Evolutionary conservation across 2,329 filamentous ascomycete species (phyloP), one percentile per base, ranked within the genome.

Genomic region (Epichloe typhina): DNA sequence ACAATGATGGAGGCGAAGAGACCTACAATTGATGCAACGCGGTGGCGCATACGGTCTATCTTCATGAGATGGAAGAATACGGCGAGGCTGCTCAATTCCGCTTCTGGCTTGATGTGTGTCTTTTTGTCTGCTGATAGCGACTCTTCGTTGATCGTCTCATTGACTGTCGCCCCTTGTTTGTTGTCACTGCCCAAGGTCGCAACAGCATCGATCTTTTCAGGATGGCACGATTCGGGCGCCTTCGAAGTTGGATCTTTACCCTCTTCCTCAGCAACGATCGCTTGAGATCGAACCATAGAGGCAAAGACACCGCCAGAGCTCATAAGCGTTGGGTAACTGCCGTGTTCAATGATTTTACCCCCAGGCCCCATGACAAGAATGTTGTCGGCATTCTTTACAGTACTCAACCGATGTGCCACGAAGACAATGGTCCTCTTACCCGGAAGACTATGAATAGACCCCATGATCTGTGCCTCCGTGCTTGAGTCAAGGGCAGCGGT

Each of bases 321-420:
- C n/a, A 50, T 19, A 3, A 50, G 43, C 19, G 21, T 15, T 4
- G 33, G 17, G 21, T 50, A 41, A 9, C 17, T 50, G 11, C 48
- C 48, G n/a, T 44, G 5, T 43, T 50, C 49, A 6, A 50, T 35
- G 12, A 50, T 37, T 31, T 35, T 42, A 63, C 62, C 39, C 38
- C 86, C 66, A 0, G 86, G 70, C 21, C 47, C 43, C 54, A 49
- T 50, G 68, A 72, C 68, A 13, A 54, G 44, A 69, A 66, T 13
- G 40, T 71, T 47, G 35, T 52, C 49, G 6, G 52, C 52, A 9
- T 46, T 49, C 36, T 50, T 46, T 9, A 54, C 53, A 8, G 50
- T 53, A n/a, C 21, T 47, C 31, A 53, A 52, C 19, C 51, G 43
- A 9, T 51, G 49, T 6, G 42, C 51, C 3, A 52, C 40, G 5